Evolutionary conservation across 208 protist species (phyloP).

Genomic region (Leishmania amazonensis): DNA sequence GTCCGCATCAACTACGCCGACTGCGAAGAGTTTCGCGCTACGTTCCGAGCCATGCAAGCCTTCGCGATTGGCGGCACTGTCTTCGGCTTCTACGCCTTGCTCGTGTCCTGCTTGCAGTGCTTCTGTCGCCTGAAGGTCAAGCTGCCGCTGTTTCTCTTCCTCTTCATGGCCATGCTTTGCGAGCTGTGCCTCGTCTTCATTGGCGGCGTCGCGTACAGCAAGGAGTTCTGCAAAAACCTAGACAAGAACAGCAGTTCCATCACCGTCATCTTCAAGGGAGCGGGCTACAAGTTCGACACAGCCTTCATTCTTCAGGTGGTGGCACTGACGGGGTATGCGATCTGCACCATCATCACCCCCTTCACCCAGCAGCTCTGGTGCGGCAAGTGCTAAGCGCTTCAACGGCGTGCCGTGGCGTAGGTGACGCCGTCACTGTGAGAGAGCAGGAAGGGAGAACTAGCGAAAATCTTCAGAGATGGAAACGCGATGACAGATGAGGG

Average conservation of each 20-base stretch:
- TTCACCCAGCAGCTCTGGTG: slow-evolving; percentile 62
- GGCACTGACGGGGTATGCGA: slow-evolving; percentile 26
- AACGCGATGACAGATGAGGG: not conserved
- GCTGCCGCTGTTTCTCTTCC: slow-evolving; percentile 54
- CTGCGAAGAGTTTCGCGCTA: slow-evolving; percentile 38
- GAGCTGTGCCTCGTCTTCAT: slow-evolving; percentile 42
- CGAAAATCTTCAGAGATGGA: not conserved
- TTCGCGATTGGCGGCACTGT: slow-evolving; percentile 49
- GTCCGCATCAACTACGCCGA: slow-evolving; percentile 53
- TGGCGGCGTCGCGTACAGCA: slow-evolving; percentile 30
- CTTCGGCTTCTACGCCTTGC: slow-evolving; percentile 49
- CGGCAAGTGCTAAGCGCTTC: slow-evolving; percentile 35
- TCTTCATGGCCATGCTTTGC: slow-evolving; percentile 35
- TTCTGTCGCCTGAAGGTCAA: slow-evolving; percentile 53
- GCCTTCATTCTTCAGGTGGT: slow-evolving; percentile 55
- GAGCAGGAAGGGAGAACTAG: no score
- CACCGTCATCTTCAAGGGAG: slow-evolving; percentile 45
- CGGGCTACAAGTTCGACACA: slow-evolving; percentile 40
- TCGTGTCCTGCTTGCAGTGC: slow-evolving; percentile 42
- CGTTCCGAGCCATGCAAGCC: slow-evolving; percentile 45
- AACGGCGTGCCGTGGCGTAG: no score
- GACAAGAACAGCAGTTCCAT: slow-evolving; percentile 30
- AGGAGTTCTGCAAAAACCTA: slow-evolving; percentile 37
- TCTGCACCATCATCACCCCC: slow-evolving; percentile 43
- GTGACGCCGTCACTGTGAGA: not conserved